phyloP scores from a whole-genome alignment of 1,284 basidiomycete species.

The Neotropicomus parvogracilis region DNA sequence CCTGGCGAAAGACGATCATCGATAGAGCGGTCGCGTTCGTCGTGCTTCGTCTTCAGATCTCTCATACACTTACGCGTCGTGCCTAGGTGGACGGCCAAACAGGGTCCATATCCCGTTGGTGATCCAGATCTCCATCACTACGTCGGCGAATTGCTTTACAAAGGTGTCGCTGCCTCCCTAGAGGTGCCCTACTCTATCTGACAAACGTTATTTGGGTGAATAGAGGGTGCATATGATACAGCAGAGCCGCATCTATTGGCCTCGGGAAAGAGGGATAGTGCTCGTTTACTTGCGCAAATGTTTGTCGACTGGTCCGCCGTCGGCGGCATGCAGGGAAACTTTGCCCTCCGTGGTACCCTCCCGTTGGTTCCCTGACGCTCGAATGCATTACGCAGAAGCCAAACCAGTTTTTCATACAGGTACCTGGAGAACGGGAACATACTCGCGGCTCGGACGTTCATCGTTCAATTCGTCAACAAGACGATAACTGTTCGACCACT shows the following conservation, averaged over 20 bases:
- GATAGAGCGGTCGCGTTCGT: slow-evolving; percentile 76
- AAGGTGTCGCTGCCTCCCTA: slow-evolving; percentile 51
- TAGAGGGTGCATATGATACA: slow-evolving; percentile 70
- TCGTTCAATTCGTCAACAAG: slow-evolving; percentile 68
- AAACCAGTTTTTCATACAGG: slow-evolving; percentile 29
- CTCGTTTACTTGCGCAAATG: slow-evolving; percentile 79
- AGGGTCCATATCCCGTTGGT: slow-evolving; percentile 74
- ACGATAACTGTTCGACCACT: slow-evolving; percentile 41
- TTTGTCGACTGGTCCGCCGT: slow-evolving; percentile 73
- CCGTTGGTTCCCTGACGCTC: slow-evolving; percentile 52
- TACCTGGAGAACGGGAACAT: slow-evolving; percentile 87
- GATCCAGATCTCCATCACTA: slow-evolving; percentile 86
- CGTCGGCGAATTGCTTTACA: slow-evolving; percentile 81
- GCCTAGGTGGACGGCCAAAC: slow-evolving; percentile 76
- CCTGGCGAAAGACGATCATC: slow-evolving; percentile 79
- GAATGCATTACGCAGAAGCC: neutral
- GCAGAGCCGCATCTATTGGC: slow-evolving; percentile 82
- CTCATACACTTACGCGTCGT: slow-evolving; percentile 10
- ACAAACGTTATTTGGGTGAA: neutral
- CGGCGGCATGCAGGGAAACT: slow-evolving; percentile 53
- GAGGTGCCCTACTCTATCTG: neutral
- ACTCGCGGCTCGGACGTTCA: slow-evolving; percentile 80
- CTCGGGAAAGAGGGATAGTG: slow-evolving; percentile 84
- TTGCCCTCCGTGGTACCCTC: slow-evolving; percentile 78
- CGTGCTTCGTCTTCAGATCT: slow-evolving; percentile 7